Conservation (phyloP, 805 yeast genomes). For the Hanseniaspora opuntiae region DNA sequence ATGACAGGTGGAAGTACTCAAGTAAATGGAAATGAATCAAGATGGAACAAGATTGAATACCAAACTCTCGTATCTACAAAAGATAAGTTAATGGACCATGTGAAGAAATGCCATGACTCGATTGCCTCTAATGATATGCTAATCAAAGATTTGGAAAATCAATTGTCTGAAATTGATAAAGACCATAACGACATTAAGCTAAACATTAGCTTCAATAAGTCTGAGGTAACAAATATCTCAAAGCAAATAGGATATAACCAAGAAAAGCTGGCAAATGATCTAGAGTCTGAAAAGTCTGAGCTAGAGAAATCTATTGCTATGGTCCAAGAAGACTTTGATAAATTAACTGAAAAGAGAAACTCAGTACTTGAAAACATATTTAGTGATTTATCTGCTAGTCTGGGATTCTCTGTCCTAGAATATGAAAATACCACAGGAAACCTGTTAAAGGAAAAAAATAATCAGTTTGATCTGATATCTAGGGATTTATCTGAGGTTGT, state of each 20-base stretch:
- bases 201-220: conserved; percentile 36
- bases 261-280: conserved; percentile 22
- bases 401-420: conserved; percentile 48
- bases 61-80: conserved; percentile 38
- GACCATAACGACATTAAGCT: conserved; percentile 42
- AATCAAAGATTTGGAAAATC: conserved; percentile 31
- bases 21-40: conserved; percentile 25
- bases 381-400: conserved; percentile 38
- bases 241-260: conserved; percentile 42
- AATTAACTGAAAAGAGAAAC: conserved; percentile 22
- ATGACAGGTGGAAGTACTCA: conserved; percentile 79
- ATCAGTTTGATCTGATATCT: conserved; percentile 47
- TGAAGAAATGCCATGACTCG: neutral
- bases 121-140: neutral
- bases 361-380: conserved; percentile 36
- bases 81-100: conserved; percentile 29
- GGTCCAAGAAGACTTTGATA: conserved; percentile 19
- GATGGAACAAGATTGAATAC: conserved; percentile 66
- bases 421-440: conserved; percentile 61
- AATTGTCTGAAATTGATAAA: conserved; percentile 32
- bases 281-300: conserved; percentile 19
- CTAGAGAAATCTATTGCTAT: conserved; percentile 19
- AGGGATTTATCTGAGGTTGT: conserved; percentile 49
- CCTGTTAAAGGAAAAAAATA: conserved; percentile 39
- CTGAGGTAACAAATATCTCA: conserved; percentile 32